A percentile compares a stretch with the other conserved stretches of the same genome.
Evolutionary conservation across 176 grass and related monocot species (phyloP).

Genomic region (Echinochloa phyllopogon): DNA sequence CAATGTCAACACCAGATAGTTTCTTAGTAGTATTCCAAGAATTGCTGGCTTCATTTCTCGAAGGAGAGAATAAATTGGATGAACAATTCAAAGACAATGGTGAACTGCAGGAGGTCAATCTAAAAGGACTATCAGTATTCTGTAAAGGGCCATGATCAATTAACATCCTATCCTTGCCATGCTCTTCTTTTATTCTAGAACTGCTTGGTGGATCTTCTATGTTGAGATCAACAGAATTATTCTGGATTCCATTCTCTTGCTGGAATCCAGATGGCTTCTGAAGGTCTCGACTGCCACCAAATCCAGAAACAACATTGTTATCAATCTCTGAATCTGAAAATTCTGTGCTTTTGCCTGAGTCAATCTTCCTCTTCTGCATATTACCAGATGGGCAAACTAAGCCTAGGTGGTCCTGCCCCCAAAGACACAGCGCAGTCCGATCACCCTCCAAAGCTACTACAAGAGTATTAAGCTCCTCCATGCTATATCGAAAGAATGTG

Average conservation of each 20-base stretch:
- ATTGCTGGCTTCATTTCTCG: conserved; percentile 25
- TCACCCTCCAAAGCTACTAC: conserved; percentile 80
- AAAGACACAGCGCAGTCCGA: conserved; percentile 43
- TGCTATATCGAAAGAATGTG: conserved; percentile 57
- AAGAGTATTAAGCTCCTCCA: conserved; percentile 74
- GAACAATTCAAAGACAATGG: conserved; percentile 50
- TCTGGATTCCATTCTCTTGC: conserved; percentile 11
- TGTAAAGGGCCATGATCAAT: conserved; percentile 18
- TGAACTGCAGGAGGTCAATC: conserved; percentile 38
- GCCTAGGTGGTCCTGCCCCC: conserved; percentile 43
- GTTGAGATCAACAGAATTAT: conserved; percentile 55
- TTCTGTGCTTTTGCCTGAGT: conserved; percentile 35
- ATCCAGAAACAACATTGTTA: conserved; percentile 29
- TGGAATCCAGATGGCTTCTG: conserved; percentile 26
- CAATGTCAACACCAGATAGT: conserved; percentile 61
- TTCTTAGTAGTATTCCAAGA: conserved; percentile 46
- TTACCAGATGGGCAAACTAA: conserved; percentile 43
- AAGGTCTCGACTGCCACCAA: conserved; percentile 25
- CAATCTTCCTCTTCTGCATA: conserved; percentile 36
- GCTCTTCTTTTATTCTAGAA: conserved; percentile 40
- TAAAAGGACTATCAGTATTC: conserved; percentile 36
- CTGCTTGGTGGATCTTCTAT: conserved; percentile 35
- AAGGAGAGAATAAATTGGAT: conserved; percentile 41
- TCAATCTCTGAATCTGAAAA: background rate
- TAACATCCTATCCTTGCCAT: conserved; percentile 31